Base-by-base conservation (phyloP, 2,329 filamentous ascomycete species). In the Aspergillus sp. region DNA sequence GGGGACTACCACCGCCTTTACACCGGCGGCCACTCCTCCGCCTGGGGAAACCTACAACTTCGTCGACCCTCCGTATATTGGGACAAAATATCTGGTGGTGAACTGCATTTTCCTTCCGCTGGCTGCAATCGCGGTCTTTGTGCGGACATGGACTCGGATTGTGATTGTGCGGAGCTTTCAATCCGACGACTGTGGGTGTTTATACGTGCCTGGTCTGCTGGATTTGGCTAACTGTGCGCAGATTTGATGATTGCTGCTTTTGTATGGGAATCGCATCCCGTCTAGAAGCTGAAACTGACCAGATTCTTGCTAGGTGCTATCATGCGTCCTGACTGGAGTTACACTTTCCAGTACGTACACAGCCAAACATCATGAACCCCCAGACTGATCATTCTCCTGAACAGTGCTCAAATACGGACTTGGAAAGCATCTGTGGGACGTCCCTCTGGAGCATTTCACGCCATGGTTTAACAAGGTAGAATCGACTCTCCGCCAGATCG, bases 381-480 rank as follows among this genome's bases (percentile, higher is more conserved):
- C n/a, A 11, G 11, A 24, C 24, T 26, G 33, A 30, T 38, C 7
- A 47, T 30, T 3, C 2, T 17, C n/a, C 22, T 7, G 22, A 24
- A 26, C n/a, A 65, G 60, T 61, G 64, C 56, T 65, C 10, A 59
- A 65, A 30, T 65, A 56, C 51, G 65, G 65, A 16, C 55, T 67
- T 3, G 62, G 57, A 17, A 60, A 54, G 22, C 65, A 67, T 47
- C 63, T 66, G 59, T 67, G 65, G 65, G 60, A 67, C 58, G 59
- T 66, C 1, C 59, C 57, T 5, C 9, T 57, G 13, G 33, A 16
- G 9, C 22, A 54, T 11, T 35, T 64, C 16, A 60, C 60, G n/a
- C 63, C 63, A 4, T 43, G 20, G 44, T 65, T 65, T 26, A 43
- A 60, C 19, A 62, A 61, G 59, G 63, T 65, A 51, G 8, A 9